Percentiles rank a stretch among this genome's conserved stretches.
These are phyloP conservation scores for Cercospora sesami DNA, from an alignment of 2,329 filamentous ascomycete genomes.

Conservation along the genomic window DNA sequence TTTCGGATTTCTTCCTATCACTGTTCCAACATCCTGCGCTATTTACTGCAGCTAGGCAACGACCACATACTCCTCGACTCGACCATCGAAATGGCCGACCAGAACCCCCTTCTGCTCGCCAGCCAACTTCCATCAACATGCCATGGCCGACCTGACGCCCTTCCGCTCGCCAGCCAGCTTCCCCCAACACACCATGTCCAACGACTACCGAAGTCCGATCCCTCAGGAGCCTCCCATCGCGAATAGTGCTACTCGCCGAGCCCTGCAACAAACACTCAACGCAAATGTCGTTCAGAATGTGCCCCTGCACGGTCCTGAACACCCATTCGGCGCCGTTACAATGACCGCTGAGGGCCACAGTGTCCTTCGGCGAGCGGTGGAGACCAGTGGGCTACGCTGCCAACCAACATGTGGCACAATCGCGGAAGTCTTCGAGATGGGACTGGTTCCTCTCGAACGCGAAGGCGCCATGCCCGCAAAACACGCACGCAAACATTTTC, in stretches of 20 bases:
- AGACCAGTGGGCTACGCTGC: not conserved
- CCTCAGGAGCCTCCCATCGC: not conserved
- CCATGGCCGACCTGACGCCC: too few species aligned
- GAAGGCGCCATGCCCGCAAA: not conserved
- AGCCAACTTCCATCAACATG: too few species aligned
- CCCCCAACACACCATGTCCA: too few species aligned
- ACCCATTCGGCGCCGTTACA: not conserved
- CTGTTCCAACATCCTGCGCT: too few species aligned
- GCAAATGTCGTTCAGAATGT: not conserved
- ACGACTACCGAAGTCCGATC: too few species aligned
- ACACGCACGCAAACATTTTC: not conserved
- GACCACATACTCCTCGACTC: too few species aligned
- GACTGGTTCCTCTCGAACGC: not conserved
- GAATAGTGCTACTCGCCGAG: not conserved
- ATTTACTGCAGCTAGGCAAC: too few species aligned
- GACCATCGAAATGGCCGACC: too few species aligned
- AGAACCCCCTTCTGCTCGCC: too few species aligned
- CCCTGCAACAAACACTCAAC: not conserved
- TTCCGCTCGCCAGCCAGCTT: too few species aligned
- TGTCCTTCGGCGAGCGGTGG: not conserved
- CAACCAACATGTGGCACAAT: not conserved
- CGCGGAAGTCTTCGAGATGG: not conserved
- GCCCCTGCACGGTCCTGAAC: not conserved
- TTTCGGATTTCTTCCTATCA: too few species aligned
- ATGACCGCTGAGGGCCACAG: not conserved